Evolutionary conservation across 352 stramenopile genomes (phyloP), one percentile per base, ranked within the genome.

Genomic region (Albugo laibachii): DNA sequence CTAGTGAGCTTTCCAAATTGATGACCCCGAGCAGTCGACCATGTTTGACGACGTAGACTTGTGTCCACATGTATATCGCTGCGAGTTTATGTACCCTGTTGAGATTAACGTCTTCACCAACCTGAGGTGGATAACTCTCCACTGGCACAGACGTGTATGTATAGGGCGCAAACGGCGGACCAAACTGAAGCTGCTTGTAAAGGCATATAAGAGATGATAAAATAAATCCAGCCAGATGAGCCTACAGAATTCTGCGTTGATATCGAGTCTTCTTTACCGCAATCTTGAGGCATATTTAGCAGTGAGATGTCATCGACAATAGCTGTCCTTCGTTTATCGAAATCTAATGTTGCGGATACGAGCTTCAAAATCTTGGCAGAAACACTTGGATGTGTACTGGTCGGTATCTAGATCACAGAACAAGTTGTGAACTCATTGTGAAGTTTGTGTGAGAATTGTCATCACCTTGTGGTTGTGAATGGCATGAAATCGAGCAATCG

Each of bases 41-140:
- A 45, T 69, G 53, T 49, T 81, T 81, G 27, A 76, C 65, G 19
- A 86, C 76, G 49, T 84, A 86, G 13, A 88, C 70, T 41, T 88
- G 71, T 12, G 73, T 84, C 76, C 73, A 85, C 53, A 83, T 80
- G 36, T 69, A 79, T 51, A 85, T 82, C n/a, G 70, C 66, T 6
- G 76, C 70, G 38, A 83, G 58, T 24, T 81, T 78, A 59, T 85
- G 74, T 13, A 88, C 66, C 13, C 63, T 66, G 41, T 64, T 76
- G 15, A 88, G 53, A 36, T 83, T 80, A 11, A 85, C 71, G 38
- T 66, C 53, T 45, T 84, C 68, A 43, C 34, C 41, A 55, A 80
- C 69, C 57, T 84, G 75, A 5, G 73, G 72, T 20, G 72, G 76
- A 48, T 83, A 88, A 41, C 62, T 81, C 48, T 85, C 73, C 24